Evolutionary conservation across 768 basidiomycete genomes (phyloP), one percentile per base, ranked within the genome.

Genomic region (Scleroderma bovista): DNA sequence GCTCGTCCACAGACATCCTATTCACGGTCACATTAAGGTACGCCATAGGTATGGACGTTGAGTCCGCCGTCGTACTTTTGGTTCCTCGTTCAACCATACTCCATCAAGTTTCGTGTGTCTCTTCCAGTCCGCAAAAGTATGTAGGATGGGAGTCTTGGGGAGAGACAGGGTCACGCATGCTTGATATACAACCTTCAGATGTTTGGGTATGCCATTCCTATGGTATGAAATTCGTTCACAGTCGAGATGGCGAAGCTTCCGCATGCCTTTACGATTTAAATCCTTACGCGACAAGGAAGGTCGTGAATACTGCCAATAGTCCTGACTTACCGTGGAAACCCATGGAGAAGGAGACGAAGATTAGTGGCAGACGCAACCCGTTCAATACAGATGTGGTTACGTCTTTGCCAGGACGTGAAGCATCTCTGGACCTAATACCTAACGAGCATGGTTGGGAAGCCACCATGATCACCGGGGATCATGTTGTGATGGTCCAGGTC

Each of bases 141-240:
- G 43, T 69, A 15, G 4, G 22, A 4, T 72, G 70, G 70, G 33
- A 45, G 2, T 26, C 44, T 16, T 71, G 70, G 70, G 69, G 69
- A 16, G 65, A 68, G 1, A 17, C 15, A 5, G 51, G 53, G 33
- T 54, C 69, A 3, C 66, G 67, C 37, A 64, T 70, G 57, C 19
- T 69, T 19, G 51, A 32, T 33, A 53, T 62, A 26, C 54, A 51
- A 6, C 60, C 63, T 16, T 64, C 64, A 19, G 63, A 64, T 6
- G 54, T 44, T 13, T 72, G 70, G 71, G 62, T 71, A 19, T 70
- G 69, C 43, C 68, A 64, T 47, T 52, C 66, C 16, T 66, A 70
- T 22, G 70, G 71, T 4, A 63, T 62, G 57, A 70, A 58, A 31
- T 70, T 65, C 22, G 48, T 68, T 17, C 62, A 57, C 32, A 53